phyloP scores from a whole-genome alignment of 2,329 filamentous ascomycete genomes.

The Sclerotinia glacialis region DNA sequence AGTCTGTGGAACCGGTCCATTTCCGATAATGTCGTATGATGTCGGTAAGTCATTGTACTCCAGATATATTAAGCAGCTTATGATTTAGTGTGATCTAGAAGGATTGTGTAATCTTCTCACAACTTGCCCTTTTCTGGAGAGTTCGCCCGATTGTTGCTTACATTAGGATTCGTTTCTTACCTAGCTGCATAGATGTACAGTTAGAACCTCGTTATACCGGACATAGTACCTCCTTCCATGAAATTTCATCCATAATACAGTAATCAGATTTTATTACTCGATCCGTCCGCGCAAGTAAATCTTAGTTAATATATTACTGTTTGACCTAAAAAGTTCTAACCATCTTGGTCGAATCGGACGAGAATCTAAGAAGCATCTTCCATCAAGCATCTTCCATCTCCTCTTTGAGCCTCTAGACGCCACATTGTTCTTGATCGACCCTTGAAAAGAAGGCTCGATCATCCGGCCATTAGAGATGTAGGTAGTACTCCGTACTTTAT shows the following conservation, averaged over 20 bases:
- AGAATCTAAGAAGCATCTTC: background rate
- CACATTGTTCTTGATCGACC: background rate
- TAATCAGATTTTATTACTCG: background rate
- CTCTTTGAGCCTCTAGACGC: background rate
- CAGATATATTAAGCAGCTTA: background rate
- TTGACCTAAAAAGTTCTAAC: background rate
- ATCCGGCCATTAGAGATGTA: background rate
- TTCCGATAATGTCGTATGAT: slow-evolving; percentile 2
- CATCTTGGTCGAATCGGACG: background rate
- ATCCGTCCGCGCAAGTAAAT: background rate
- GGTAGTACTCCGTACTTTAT: too few species aligned
- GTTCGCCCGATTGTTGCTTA: background rate
- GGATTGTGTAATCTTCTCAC: slow-evolving; percentile 8
- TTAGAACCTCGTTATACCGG: too few species aligned
- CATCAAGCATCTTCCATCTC: background rate
- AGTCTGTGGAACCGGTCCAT: background rate
- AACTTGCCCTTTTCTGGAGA: slow-evolving; percentile 4
- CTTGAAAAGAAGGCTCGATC: background rate
- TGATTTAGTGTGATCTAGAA: slow-evolving; percentile 12
- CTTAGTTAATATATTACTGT: background rate
- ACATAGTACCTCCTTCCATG: slow-evolving; percentile 2
- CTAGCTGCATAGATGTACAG: background rate
- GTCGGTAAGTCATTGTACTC: background rate
- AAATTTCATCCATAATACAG: background rate
- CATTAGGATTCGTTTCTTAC: slow-evolving; percentile 6